A percentile compares a stretch with the other conserved stretches of the same genome.
Evolutionary conservation across 2,329 filamentous ascomycete species (phyloP).

Genomic region (Cryphonectria naterciae): DNA sequence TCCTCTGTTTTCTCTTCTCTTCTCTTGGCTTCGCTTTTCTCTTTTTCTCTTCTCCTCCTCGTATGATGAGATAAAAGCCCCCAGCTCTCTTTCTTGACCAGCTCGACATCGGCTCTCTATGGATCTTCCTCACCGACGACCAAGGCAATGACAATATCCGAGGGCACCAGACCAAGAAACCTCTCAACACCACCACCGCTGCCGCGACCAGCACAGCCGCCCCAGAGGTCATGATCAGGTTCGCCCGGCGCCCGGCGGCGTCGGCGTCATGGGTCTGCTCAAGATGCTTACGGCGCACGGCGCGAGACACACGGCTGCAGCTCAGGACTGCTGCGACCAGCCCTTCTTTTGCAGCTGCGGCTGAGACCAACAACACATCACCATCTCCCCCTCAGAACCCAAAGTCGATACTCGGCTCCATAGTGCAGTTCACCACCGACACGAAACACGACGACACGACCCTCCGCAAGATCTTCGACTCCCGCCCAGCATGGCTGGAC

Average conservation of each 20-base stretch:
- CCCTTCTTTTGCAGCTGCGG: background rate
- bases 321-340: conserved; percentile 16
- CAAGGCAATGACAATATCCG: conserved; percentile 9
- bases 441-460: conserved; percentile 71
- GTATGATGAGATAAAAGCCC: background rate
- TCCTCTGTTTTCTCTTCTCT: background rate
- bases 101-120: background rate
- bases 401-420: conserved; percentile 20
- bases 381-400: conserved; percentile 7
- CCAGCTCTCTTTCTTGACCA: background rate
- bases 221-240: conserved; percentile 42
- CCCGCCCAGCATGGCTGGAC: conserved; percentile 66
- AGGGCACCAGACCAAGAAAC: background rate
- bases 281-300: conserved; percentile 42
- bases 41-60: background rate
- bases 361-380: conserved; percentile 3
- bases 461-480: conserved; percentile 84
- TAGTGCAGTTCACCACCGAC: conserved; percentile 36
- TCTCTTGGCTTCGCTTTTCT: too few relatives aligned
- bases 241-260: conserved; percentile 42
- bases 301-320: conserved; percentile 13
- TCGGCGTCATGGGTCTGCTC: conserved; percentile 62
- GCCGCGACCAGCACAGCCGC: conserved; percentile 5
- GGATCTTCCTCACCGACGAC: background rate
- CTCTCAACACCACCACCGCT: background rate